Percentiles rank a stretch among this genome's conserved stretches.
phyloP scores from a whole-genome alignment of 768 basidiomycete genomes.

The Rhodotorula kratochvilovae region DNA sequence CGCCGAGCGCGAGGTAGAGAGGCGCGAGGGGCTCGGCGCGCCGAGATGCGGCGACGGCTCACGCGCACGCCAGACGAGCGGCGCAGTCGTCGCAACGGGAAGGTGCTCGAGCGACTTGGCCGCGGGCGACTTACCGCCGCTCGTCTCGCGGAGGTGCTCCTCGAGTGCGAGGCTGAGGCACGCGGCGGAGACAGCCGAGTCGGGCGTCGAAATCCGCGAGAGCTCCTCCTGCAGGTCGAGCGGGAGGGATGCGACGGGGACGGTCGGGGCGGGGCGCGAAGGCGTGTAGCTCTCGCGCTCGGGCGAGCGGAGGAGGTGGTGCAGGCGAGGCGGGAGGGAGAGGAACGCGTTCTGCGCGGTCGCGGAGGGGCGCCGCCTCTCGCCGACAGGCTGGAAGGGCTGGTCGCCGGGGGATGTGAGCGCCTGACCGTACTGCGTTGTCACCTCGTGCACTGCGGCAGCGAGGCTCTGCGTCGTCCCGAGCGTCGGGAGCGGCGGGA shows the following conservation, averaged over 20 bases:
- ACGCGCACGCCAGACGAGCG: not conserved
- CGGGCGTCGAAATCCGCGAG: not conserved
- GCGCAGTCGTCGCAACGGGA: not conserved
- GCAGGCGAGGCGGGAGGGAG: slow-evolving; percentile 34
- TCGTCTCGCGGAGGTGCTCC: not conserved
- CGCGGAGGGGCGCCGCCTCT: slow-evolving; percentile 7
- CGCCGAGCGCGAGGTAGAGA: not conserved
- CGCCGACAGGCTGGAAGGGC: not conserved
- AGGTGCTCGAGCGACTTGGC: not conserved
- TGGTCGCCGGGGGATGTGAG: not conserved
- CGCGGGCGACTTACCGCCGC: not conserved
- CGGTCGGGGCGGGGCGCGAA: slow-evolving; percentile 7
- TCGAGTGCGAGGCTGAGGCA: slow-evolving; percentile 15
- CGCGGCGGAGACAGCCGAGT: slow-evolving; percentile 6
- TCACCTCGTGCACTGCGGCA: not conserved
- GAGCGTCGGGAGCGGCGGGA: not conserved
- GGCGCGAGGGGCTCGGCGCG: too few relatives aligned
- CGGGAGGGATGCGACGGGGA: not conserved
- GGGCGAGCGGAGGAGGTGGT: slow-evolving; percentile 32
- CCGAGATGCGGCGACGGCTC: not conserved
- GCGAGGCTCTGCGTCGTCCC: not conserved
- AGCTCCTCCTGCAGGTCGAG: too few relatives aligned
- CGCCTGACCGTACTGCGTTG: slow-evolving; percentile 21
- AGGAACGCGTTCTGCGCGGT: slow-evolving; percentile 33
- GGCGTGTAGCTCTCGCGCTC: slow-evolving; percentile 4